Conservation (phyloP, 305 asterid species). For the Ilex paraguariensis region DNA sequence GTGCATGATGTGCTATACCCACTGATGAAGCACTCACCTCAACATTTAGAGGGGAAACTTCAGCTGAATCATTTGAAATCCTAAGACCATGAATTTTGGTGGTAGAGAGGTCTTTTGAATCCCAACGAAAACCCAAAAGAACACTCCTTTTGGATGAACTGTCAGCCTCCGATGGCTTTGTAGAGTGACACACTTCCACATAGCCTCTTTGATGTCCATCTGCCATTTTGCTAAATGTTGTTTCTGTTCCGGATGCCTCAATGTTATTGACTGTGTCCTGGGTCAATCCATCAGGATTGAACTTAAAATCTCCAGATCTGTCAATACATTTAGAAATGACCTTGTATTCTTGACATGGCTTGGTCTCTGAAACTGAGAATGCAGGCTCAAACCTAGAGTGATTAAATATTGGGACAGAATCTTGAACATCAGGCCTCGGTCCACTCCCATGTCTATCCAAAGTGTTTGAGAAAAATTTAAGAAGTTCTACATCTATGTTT, state of each 20-base stretch:
- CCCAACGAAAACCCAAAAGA: slow-evolving; percentile 23
- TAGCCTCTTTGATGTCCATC: slow-evolving; percentile 10
- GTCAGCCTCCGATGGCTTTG: slow-evolving; percentile 3
- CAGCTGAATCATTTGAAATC: slow-evolving; percentile 23
- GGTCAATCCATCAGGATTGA: slow-evolving; percentile 13
- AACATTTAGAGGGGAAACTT: slow-evolving; percentile 11
- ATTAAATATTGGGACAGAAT: slow-evolving; percentile 16
- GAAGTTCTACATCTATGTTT: slow-evolving; percentile 48
- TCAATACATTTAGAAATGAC: slow-evolving; percentile 11
- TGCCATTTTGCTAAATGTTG: slow-evolving; percentile 1
- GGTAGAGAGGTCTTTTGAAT: slow-evolving; percentile 38
- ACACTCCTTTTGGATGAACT: slow-evolving; percentile 11
- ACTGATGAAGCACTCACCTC: slow-evolving; percentile 6
- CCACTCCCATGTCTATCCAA: slow-evolving; percentile 62
- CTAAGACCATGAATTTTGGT: slow-evolving; percentile 28
- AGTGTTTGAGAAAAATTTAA: slow-evolving; percentile 61
- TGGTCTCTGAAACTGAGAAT: slow-evolving; percentile 16
- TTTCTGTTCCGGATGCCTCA: slow-evolving; percentile 12
- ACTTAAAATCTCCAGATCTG: slow-evolving; percentile 13
- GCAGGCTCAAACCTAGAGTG: not conserved
- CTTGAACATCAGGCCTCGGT: slow-evolving; percentile 52
- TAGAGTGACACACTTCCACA: slow-evolving; percentile 9
- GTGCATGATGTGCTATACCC: slow-evolving; percentile 23
- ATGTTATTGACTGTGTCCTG: slow-evolving; percentile 16
- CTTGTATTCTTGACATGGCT: slow-evolving; percentile 19